These are phyloP conservation scores for Phytophthora europaea DNA, from an alignment of 352 stramenopile genomes.

Conservation along the genomic window DNA sequence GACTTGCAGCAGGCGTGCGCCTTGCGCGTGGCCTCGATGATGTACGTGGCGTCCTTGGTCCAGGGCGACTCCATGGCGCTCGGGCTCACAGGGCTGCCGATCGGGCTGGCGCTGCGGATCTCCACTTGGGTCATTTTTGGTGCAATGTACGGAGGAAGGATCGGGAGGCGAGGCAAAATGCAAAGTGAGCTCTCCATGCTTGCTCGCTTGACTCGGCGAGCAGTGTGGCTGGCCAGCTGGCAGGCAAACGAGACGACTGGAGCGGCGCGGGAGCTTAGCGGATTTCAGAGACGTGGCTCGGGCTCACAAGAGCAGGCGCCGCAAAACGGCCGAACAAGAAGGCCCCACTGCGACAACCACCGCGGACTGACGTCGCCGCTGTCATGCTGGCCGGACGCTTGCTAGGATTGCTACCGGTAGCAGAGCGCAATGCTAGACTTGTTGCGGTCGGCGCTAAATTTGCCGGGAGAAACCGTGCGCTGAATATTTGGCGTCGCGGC, in stretches of 20 bases:
- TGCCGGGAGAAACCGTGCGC: neutral
- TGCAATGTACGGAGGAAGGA: neutral
- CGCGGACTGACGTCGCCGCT: neutral
- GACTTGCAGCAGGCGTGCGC: conserved; percentile 81
- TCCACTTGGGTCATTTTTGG: conserved; percentile 40
- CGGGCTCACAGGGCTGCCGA: conserved; percentile 49
- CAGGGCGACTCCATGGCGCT: conserved; percentile 59
- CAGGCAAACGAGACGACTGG: conserved; percentile 1
- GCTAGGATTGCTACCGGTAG: neutral
- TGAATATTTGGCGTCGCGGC: conserved; percentile 35
- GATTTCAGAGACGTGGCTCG: neutral
- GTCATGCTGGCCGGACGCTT: neutral
- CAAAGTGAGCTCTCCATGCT: conserved; percentile 30
- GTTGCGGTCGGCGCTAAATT: neutral
- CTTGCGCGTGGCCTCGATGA: conserved; percentile 80
- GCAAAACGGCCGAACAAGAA: conserved; percentile 5
- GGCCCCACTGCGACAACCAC: neutral
- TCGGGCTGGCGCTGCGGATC: conserved; percentile 28
- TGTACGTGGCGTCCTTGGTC: conserved; percentile 84
- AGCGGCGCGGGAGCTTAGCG: neutral
- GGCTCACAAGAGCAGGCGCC: neutral
- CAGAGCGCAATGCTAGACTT: neutral
- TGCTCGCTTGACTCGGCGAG: conserved; percentile 1
- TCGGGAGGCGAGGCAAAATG: conserved; percentile 22
- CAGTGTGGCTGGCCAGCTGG: conserved; percentile 8